phyloP scores from a whole-genome alignment of 371 early-diverging fungal species.

The Circinella umbellata region DNA sequence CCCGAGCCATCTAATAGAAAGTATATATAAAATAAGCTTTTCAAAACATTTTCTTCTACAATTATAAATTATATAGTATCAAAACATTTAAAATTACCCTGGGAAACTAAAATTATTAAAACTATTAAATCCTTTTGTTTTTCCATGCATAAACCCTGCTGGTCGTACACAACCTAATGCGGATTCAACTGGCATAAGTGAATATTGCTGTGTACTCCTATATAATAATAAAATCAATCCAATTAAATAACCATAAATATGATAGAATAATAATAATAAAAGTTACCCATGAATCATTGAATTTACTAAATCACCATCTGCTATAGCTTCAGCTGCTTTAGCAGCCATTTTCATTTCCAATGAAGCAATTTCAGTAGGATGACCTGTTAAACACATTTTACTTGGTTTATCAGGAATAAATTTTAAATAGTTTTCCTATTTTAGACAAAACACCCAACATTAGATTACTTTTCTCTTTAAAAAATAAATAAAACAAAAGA shows the following conservation, averaged over 20 bases:
- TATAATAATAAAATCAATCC: not conserved
- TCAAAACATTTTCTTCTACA: too few species aligned
- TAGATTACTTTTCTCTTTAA: not conserved
- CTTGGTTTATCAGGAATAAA: constrained; percentile 30
- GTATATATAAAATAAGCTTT: not conserved
- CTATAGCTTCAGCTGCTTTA: constrained; percentile 90
- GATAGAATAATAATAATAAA: not conserved
- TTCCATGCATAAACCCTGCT: constrained; percentile 69
- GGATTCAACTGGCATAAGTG: constrained; percentile 91
- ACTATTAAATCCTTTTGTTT: constrained; percentile 48
- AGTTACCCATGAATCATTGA: constrained; percentile 70
- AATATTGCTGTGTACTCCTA: constrained; percentile 82
- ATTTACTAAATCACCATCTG: constrained; percentile 88
- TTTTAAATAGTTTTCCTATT: constrained; percentile 57
- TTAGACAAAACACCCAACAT: too few species aligned
- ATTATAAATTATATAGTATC: not conserved
- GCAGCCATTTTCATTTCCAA: constrained; percentile 65
- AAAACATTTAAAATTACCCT: constrained; percentile 11
- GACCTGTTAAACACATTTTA: constrained; percentile 9
- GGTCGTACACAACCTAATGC: constrained; percentile 91
- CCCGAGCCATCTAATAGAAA: constrained; percentile 78
- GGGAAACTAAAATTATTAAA: constrained; percentile 51
- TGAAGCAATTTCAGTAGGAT: constrained; percentile 24
- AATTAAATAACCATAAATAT: not conserved
- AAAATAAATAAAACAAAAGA: not conserved